phyloP scores from a whole-genome alignment of 352 stramenopile species.

The Globisporangium cystogenes region DNA sequence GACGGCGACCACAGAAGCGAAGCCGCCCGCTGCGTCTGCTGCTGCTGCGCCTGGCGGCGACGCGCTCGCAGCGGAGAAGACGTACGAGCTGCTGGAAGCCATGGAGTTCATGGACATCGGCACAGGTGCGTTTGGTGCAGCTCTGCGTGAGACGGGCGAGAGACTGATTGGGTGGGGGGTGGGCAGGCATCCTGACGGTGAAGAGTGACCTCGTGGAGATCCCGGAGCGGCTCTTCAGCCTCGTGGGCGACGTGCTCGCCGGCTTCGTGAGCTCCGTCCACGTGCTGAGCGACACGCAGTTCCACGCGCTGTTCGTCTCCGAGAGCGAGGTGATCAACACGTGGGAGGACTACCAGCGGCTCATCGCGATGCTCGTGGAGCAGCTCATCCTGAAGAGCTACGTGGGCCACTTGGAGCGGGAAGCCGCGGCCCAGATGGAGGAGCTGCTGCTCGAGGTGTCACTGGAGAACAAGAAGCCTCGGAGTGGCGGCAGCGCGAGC shows the following conservation, averaged over 20 bases:
- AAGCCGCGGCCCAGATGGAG: constrained; percentile 74
- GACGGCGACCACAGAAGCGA: constrained; percentile 4
- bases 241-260: constrained; percentile 56
- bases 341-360: constrained; percentile 74
- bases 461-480: constrained; percentile 17
- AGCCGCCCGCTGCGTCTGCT: neutral
- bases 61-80: constrained; percentile 37
- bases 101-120: constrained; percentile 89
- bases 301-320: constrained; percentile 62
- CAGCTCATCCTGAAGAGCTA: constrained; percentile 80
- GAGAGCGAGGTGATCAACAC: constrained; percentile 79
- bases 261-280: constrained; percentile 61
- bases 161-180: neutral
- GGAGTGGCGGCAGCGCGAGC: neutral
- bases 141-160: neutral
- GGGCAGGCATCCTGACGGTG: constrained; percentile 70
- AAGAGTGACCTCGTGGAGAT: constrained; percentile 82
- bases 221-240: constrained; percentile 48
- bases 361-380: constrained; percentile 85
- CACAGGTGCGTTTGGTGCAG: constrained; percentile 26
- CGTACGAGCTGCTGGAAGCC: constrained; percentile 79
- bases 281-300: constrained; percentile 58
- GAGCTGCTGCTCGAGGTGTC: constrained; percentile 57
- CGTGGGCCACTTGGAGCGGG: constrained; percentile 53
- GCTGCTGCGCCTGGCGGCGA: constrained; percentile 3